These are phyloP conservation scores for Xylariaceae sp. DNA, from an alignment of 2,329 filamentous ascomycete species.

Conservation along the genomic window DNA sequence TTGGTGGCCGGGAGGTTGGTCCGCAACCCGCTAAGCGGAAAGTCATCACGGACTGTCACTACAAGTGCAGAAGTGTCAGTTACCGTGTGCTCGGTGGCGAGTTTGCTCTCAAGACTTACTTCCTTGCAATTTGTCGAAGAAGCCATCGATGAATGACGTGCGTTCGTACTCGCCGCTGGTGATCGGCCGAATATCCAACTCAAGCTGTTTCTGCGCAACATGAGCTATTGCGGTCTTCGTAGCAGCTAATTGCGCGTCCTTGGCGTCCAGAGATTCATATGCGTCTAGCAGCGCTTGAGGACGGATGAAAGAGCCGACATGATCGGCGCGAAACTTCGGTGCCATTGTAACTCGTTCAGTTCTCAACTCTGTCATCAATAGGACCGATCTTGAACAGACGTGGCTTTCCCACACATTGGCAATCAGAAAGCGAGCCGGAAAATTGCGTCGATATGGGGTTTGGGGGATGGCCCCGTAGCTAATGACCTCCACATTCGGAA, in stretches of 20 bases:
- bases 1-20: background rate
- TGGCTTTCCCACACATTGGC: too few relatives aligned
- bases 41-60: background rate
- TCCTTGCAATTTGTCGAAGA: background rate
- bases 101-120: background rate
- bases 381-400: too few relatives aligned
- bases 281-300: background rate
- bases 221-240: background rate
- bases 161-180: background rate
- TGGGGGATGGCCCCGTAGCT: too few relatives aligned
- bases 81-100: background rate
- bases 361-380: too few relatives aligned
- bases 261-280: background rate
- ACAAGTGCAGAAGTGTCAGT: background rate
- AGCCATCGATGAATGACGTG: background rate
- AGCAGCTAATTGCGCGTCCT: background rate
- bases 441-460: too few relatives aligned
- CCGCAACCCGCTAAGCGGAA: background rate
- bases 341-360: background rate
- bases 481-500: too few relatives aligned
- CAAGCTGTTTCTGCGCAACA: background rate
- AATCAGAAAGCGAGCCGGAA: too few relatives aligned
- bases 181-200: background rate
- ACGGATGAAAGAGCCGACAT: background rate
- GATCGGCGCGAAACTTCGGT: background rate